Evolutionary conservation across 148 eudicot species (phyloP), one percentile per base, ranked within the genome.

Genomic region (Nepenthes mirabilis): DNA sequence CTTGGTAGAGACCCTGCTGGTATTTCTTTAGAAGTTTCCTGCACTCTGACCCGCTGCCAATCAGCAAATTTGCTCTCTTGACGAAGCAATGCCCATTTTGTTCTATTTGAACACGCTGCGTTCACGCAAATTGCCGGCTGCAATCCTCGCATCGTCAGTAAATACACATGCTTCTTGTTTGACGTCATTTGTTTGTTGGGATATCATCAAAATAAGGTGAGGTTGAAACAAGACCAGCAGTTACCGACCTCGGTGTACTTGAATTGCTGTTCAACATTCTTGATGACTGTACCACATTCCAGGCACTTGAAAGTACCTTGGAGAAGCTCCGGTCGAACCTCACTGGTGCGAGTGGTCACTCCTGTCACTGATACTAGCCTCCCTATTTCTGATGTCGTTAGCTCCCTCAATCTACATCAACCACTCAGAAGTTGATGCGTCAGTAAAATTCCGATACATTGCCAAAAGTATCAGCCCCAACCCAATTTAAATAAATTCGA

Each of bases 21-120:
- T 73, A 89, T 93, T 69, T 93, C 99, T 66, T 93, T 86, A 0
- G 99, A 93, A 47, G 89, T 79, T 71, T 93, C 99, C 81, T 93
- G 99, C 87, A 89, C 79, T 40, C 97, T 80, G 55, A 89, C 99
- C 71, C 99, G 82, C 69, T 93, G 99, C 99, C 99, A 93, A 79
- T 93, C 99, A 34, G 99, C 81, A 67, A 93, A 93, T 67, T 86
- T 89, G 69, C 97, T 93, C 23, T 93, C 99, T 76, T 89, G 95
- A 66, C 99, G 70, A 55, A 89, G 75, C 69, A 93, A 70, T 34
- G 81, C 88, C 95, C 95, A 89, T n/a, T 58, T 84, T 48, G 78
- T 70, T 72, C 82, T 79, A 65, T 93, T 93, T 47, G 79, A 69
- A 69, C 99, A 93, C 9, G 83, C 82, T 33, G 90, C 95, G 67